Base-by-base conservation (phyloP, 192 early-diverging fungal genomes). In the Geranomyces michiganensis region DNA sequence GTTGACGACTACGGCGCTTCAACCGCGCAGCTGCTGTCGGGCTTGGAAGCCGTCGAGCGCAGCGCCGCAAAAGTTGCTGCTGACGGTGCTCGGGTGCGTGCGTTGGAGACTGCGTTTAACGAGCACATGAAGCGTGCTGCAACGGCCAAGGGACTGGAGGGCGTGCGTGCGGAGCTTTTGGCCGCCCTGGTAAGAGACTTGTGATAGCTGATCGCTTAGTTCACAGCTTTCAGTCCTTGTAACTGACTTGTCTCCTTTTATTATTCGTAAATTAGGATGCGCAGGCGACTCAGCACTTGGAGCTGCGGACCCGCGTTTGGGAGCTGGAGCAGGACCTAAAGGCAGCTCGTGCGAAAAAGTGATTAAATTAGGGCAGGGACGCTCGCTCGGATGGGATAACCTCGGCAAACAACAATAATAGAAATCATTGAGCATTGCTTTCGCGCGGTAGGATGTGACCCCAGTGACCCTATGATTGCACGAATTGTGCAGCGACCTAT, bases 1-100 rank as follows among this genome's bases (percentile, higher is more conserved):
- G 81, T 96, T 47, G 92, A 93, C 61, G 92, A 96, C 75, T 95
- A 96, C 77, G 87, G 92, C 55, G 80, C 81, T 46, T 87, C 91
- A 1, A 92, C 93, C 21, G 77, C 76, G 33, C 65, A 88, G 17
- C 76, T 95, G 24, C 79, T 95, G 68, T 76, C 74, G 81, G 87
- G 89, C 32, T 91, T 96, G 29, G 91, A 93, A 70, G 86, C 92
- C 64, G 79, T 96, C 59, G 88, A 93, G 68, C 76, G 80, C 55
- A 89, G 89, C 32, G 93, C 93, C 55, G 79, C 86, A 47, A 92
- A 91, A 87, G 80, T 92, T 7, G 78, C 82, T 51, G 87, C 90
- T 56, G 90, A 93, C 73, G 88, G 92, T 43, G 80, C 85, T 75
- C 90, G 89, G 79, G 92, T 96, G 75, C 91, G 92, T 67, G 71